These are phyloP conservation scores for Aspergillus saccharolyticus DNA, from an alignment of 495 filamentous ascomycete species.

Conservation along the genomic window DNA sequence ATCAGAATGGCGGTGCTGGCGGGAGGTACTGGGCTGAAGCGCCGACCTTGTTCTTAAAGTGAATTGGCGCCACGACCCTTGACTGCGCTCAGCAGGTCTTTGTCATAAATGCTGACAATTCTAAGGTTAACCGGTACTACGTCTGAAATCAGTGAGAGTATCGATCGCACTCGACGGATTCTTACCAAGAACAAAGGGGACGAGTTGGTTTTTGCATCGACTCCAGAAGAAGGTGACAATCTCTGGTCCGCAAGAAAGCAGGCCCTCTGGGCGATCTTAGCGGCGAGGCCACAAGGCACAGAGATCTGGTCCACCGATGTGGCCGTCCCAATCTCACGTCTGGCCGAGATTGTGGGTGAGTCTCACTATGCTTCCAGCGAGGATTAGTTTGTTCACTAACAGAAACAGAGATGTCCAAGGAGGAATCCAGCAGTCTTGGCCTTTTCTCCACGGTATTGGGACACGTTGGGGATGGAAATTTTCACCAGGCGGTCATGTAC, in stretches of 20 bases:
- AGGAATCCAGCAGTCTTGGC: constrained; percentile 72
- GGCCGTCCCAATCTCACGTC: constrained; percentile 73
- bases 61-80: constrained; percentile 27
- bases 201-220: constrained; percentile 73
- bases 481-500: constrained; percentile 79
- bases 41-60: constrained; percentile 88
- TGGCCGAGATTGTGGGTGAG: constrained; percentile 71
- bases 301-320: constrained; percentile 74
- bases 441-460: constrained; percentile 76
- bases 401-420: constrained; percentile 66
- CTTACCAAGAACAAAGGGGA: constrained; percentile 52
- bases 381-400: no score
- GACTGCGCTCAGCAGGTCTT: not conserved
- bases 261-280: constrained; percentile 58
- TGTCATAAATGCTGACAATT: not conserved
- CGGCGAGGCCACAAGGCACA: constrained; percentile 47
- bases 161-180: constrained; percentile 60
- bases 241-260: constrained; percentile 85
- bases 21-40: constrained; percentile 64
- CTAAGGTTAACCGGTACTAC: constrained; percentile 64
- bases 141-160: constrained; percentile 68
- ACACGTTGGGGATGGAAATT: constrained; percentile 84
- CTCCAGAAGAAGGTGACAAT: constrained; percentile 56
- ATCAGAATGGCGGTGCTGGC: constrained; percentile 65
- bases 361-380: no score